Evolutionary conservation across 2,329 filamentous ascomycete species (phyloP).

Genomic region (Fusarium verticillioides): DNA sequence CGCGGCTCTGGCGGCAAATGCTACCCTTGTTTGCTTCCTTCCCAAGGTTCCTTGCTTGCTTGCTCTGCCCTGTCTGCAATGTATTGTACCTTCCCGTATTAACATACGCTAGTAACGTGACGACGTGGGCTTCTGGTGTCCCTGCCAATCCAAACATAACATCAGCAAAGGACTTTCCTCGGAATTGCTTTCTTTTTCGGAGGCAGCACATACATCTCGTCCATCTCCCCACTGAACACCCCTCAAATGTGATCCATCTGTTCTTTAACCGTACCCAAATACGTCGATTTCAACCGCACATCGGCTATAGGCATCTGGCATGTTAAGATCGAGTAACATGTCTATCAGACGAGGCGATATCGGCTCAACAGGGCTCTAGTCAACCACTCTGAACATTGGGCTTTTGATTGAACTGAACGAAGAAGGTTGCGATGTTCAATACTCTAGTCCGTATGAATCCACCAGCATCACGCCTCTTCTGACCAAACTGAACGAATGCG

Average conservation of each 20-base stretch:
- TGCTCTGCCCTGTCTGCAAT: not conserved
- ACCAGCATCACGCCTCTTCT: constrained; percentile 1
- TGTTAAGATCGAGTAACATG: constrained; percentile 1
- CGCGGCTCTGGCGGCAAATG: constrained; percentile 43
- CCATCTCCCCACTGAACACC: constrained; percentile 4
- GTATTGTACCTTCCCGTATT: constrained; percentile 1
- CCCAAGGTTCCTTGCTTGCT: not conserved
- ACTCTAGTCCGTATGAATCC: not conserved
- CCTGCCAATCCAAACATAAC: constrained; percentile 7
- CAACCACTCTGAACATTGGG: not conserved
- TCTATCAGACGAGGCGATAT: constrained; percentile 15
- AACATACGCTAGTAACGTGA: constrained; percentile 6
- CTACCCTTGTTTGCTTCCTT: not conserved
- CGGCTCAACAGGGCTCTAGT: not conserved
- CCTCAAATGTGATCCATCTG: constrained; percentile 13
- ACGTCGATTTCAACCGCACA: constrained; percentile 16
- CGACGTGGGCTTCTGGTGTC: constrained; percentile 7
- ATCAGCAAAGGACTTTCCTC: constrained; percentile 24
- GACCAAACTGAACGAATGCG: not conserved
- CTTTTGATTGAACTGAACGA: constrained; percentile 3
- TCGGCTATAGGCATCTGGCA: constrained; percentile 3
- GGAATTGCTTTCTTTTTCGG: constrained; percentile 24
- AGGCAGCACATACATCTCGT: not conserved
- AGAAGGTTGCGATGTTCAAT: not conserved
- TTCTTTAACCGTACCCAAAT: not conserved